phyloP scores from a whole-genome alignment of 2,329 filamentous ascomycete genomes.

The Furcasterigmium sp. region DNA sequence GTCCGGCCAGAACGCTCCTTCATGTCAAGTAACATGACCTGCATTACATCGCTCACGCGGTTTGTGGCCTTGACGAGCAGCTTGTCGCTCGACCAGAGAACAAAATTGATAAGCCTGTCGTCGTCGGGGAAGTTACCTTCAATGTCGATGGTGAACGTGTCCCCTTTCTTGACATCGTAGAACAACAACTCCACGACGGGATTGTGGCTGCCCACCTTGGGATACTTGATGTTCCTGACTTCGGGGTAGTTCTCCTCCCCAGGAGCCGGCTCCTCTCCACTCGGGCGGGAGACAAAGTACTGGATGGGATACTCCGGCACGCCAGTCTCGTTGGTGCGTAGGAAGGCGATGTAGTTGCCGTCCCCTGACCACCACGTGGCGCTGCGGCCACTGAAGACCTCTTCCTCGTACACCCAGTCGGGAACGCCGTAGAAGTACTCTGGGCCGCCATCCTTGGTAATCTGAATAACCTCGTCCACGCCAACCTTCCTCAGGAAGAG shows the following conservation, averaged over 20 bases:
- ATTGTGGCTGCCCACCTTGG: conserved; percentile 91
- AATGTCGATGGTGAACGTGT: conserved; percentile 76
- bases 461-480: conserved; percentile 54
- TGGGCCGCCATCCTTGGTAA: conserved; percentile 81
- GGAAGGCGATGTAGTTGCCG: conserved; percentile 74
- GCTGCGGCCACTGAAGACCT: conserved; percentile 69
- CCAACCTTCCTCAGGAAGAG: conserved; percentile 67
- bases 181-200: conserved; percentile 84
- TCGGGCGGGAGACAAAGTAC: conserved; percentile 86
- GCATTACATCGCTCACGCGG: conserved; percentile 85
- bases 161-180: conserved; percentile 73
- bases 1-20: conserved; percentile 66
- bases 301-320: conserved; percentile 91
- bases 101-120: conserved; percentile 85
- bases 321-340: conserved; percentile 81
- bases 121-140: conserved; percentile 73
- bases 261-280: conserved; percentile 58
- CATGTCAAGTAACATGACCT: conserved; percentile 81
- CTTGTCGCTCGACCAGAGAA: conserved; percentile 83
- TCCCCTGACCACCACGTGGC: conserved; percentile 86
- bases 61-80: conserved; percentile 90
- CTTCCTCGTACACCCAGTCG: conserved; percentile 88
- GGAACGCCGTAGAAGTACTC: conserved; percentile 94
- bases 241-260: conserved; percentile 90
- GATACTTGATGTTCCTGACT: conserved; percentile 89